Base-by-base conservation (phyloP, 106 monocot species). In the Dendrobium officinale region DNA sequence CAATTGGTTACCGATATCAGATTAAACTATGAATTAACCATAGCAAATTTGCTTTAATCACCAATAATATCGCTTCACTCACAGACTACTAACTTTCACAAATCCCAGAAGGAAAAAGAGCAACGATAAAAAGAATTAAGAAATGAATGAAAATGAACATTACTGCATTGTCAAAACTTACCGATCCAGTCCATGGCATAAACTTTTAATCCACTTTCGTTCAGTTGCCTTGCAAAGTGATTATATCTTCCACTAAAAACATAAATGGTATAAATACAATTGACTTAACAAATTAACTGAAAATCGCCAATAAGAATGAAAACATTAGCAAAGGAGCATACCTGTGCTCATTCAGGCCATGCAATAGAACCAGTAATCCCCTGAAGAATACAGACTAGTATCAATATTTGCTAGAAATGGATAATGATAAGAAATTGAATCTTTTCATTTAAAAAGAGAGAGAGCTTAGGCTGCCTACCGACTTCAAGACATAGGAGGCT, bases 161-260 rank as follows among this genome's bases (percentile, higher is more conserved):
- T 22, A 42, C n/a, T 20, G 64, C n/a, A 66, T 6, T 61, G 27
- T 20, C 27, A 66, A 47, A 77, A 72, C 86, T 88, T 85, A 96
- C 96, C 96, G 77, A 83, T 93, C 96, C 96, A 96, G 66, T 96
- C 96, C 96, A 96, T 94, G 22, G 80, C 94, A 79, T 94, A 93
- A 17, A 92, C 96, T 86, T 96, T 96, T 47, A 96, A 87, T 48
- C 96, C 92, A 51, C 81, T 79, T 18, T 86, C 85, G 78, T 91
- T 96, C 77, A 96, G 83, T 43, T 86, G 83, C 82, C 58, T 90
- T 41, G 93, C 96, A 86, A 93, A 89, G 40, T 83, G 82, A 85
- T 93, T 83, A 80, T 96, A 96, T 67, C 96, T 85, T 41, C 96
- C 92, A 88, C 96, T 96, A 88, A 42, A 73, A 55, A 72, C 54